Base-by-base conservation (phyloP, 768 basidiomycete genomes). In the Lentinula boryana region DNA sequence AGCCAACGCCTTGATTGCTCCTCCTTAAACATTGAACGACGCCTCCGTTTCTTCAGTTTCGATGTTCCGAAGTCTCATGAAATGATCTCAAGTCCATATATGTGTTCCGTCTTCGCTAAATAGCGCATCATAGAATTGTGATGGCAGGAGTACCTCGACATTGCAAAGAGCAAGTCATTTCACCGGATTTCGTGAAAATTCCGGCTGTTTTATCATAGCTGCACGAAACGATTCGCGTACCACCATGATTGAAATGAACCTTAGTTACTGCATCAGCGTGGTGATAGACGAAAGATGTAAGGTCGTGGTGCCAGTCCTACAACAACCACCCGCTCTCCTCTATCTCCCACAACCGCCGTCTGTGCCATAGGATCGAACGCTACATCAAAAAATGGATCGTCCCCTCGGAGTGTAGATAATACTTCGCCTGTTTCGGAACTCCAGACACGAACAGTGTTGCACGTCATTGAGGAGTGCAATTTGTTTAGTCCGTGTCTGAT, bases 201-300 rank as follows among this genome's bases (percentile, higher is more conserved):
- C 12, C 12, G 40, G 40, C 40, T 12, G 40, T 41, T 41, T 41
- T 41, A 16, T 41, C 40, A 41, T 41, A 16, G 40, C 40, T 41
- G 15, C 40, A 41, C 4, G 40, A 41, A 10, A 35, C 53, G 10
- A 66, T 62, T 41, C 50, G 35, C 23, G 9, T 61, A 9, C 61
- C 64, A 16, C 65, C 63, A n/a, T 64, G 60, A 9, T 64, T 65
- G 43, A 63, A 43, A 8, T 50, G 63, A 3, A 66, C 56, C 54
- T 41, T 41, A 10, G 40, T 41, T 8, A 41, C 40, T 16, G 15
- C 8, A 16, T 41, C 15, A 41, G 40, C 40, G 15, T 41, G 40
- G 15, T 16, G 15, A 41, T 41, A 16, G 15, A 10, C 15, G 40
- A 10, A 41, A 41, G 59, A 33, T 5, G 4, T 5, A 7, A 62